These are phyloP conservation scores for Lotus japonicus DNA, from an alignment of 306 rosid species.

Conservation along the genomic window DNA sequence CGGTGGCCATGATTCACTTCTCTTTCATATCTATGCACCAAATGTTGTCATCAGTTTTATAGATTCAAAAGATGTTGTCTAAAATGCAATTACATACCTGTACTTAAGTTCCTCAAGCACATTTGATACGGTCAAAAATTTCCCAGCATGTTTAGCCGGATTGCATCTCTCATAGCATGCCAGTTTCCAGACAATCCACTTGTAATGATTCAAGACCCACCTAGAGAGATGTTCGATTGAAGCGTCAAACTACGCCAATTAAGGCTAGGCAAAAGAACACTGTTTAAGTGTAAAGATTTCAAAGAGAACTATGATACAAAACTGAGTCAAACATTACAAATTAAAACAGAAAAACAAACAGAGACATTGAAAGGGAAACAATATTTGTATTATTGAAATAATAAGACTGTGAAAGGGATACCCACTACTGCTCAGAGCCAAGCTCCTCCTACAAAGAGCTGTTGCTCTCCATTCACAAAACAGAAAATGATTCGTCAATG, in stretches of 20 bases:
- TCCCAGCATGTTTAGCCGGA: slow-evolving; percentile 47
- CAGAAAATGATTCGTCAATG: too few relatives aligned
- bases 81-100: slow-evolving; percentile 46
- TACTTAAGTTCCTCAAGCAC: slow-evolving; percentile 91
- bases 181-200: slow-evolving; percentile 93
- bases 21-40: slow-evolving; percentile 64
- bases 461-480: too few relatives aligned
- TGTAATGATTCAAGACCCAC: slow-evolving; percentile 89
- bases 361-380: too few relatives aligned
- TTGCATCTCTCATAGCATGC: slow-evolving; percentile 75
- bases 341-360: too few relatives aligned
- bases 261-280: background rate
- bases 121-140: slow-evolving; percentile 51
- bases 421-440: too few relatives aligned
- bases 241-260: slow-evolving; percentile 19
- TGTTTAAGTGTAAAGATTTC: background rate
- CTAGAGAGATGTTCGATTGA: slow-evolving; percentile 35
- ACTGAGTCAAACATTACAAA: too few relatives aligned
- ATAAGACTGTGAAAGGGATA: too few relatives aligned
- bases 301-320: background rate
- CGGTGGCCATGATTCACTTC: slow-evolving; percentile 89
- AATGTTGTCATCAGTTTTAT: slow-evolving; percentile 9
- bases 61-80: slow-evolving; percentile 16
- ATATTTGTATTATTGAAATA: too few relatives aligned
- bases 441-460: too few relatives aligned